These are phyloP conservation scores for Paramecium sonneborni DNA, from an alignment of 73 alveolate genomes.

Conservation along the genomic window DNA sequence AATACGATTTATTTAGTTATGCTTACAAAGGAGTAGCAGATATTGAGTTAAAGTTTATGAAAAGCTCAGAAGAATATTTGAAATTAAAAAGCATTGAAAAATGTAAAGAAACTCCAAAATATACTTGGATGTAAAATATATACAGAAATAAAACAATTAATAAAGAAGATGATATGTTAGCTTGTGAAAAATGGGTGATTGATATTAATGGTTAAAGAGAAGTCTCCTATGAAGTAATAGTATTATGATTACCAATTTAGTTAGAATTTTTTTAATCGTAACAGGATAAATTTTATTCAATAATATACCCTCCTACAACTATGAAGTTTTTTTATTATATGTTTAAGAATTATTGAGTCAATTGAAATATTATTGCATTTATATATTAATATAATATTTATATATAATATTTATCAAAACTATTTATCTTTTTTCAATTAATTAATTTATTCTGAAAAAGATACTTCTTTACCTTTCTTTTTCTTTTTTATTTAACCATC, in stretches of 20 bases:
- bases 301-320: conserved; percentile 18
- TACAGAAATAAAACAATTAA: not conserved
- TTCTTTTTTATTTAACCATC: conserved; percentile 1
- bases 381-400: not conserved
- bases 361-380: not conserved
- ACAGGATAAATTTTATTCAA: not conserved
- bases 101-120: not conserved
- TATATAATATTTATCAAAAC: not conserved
- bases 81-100: conserved; percentile 27
- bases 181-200: conserved; percentile 26
- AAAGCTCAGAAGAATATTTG: conserved; percentile 1
- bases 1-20: conserved; percentile 9
- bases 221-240: not conserved
- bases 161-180: conserved; percentile 4
- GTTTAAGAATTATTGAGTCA: not conserved
- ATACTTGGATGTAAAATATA: not conserved
- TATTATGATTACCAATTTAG: not conserved
- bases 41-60: conserved; percentile 7
- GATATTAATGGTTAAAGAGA: conserved; percentile 40
- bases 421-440: conserved; percentile 18
- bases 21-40: not conserved
- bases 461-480: conserved; percentile 32
- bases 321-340: conserved; percentile 2
- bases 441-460: conserved; percentile 17
- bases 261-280: conserved; percentile 31